Percentiles rank a stretch among this genome's conserved stretches.
phyloP scores from a whole-genome alignment of 306 rosid genomes.

The apple (Malus domestica) region ASM211411v1 NC_041805.1:4978001-4978500 shows the following conservation, averaged over 20 bases:
- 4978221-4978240: slow-evolving; percentile 82
- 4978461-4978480: too few relatives aligned
- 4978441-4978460: too few relatives aligned
- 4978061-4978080: slow-evolving; percentile 3
- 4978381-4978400: too few relatives aligned
- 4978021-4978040: neutral
- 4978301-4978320: slow-evolving; percentile 76
- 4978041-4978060: neutral
- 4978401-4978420: too few relatives aligned
- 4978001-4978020: neutral
- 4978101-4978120: slow-evolving; percentile 67
- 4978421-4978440: too few relatives aligned
- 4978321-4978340: slow-evolving; percentile 60
- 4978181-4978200: neutral
- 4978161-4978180: neutral
- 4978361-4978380: slow-evolving; percentile 39
- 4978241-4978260: slow-evolving; percentile 49
- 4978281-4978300: slow-evolving; percentile 77
- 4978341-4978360: slow-evolving; percentile 72
- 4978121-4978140: slow-evolving; percentile 71
- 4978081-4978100: neutral
- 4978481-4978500: too few relatives aligned
- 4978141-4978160: slow-evolving; percentile 2
- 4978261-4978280: slow-evolving; percentile 62
- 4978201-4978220: neutral